Base-by-base conservation (phyloP, 345 rosid genomes). In the Combretum micranthum region DNA sequence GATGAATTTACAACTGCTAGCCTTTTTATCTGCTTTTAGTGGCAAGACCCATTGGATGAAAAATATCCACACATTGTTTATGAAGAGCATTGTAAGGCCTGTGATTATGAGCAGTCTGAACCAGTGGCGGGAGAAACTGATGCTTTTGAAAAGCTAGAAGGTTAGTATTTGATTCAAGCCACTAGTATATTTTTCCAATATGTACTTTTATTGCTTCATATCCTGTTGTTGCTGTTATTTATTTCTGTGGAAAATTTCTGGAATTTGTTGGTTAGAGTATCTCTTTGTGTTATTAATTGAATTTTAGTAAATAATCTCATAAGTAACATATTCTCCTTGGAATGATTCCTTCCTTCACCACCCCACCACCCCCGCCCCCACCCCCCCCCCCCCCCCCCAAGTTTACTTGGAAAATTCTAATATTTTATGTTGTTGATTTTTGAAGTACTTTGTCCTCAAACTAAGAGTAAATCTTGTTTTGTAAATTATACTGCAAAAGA, bases 31-130 rank as follows among this genome's bases (percentile, higher is more conserved):
- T 58, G 66, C 54, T 54, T 55, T 45, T 26, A 93, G 97, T 93
- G 95, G 88, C 82, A 82, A 61, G 85, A 81, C 56, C 60, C 71
- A 59, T 65, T 81, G 25, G 69, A 82, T 42, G 92, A 80, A 68
- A 90, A 78, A 58, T 94, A 94, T 77, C 96, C 93, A 2, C 99
- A 94, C 69, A 67, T 94, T 52, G 93, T 94, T 45, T 68, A 85
- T 53, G 90, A 90, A 80, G 99, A 94, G 66, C 88, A 60, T 64
- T 94, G 96, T 74, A 83, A 85, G 72, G 81, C 96, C 44, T 68
- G 68, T 55, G 90, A 80, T 63, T 49, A 67, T 17, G 80, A 72
- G 63, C 56, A 61, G 56, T 20, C 48, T 39, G 90, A 79, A 20
- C 65, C 66, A 56, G 44, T 57, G 65, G 53, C 77, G 25, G 63